Conservation (phyloP, 1,139 yeast genomes). For the Candida buenavistaensis region DNA sequence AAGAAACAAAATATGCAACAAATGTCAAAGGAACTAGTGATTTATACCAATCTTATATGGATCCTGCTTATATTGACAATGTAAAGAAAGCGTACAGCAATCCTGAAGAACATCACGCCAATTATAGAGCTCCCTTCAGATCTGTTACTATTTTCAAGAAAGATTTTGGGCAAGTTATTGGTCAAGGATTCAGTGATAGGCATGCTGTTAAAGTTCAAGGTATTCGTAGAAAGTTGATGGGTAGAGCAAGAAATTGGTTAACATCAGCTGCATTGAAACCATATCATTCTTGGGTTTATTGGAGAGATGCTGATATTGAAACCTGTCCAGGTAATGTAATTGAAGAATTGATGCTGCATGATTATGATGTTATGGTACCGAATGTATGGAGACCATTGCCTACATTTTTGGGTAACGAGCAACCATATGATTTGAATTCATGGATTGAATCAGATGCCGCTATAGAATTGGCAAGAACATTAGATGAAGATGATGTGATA, state of each 20-base stretch:
- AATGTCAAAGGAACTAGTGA: slow-evolving; percentile 54
- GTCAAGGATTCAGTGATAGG: slow-evolving; percentile 87
- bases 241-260: slow-evolving; percentile 87
- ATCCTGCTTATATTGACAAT: slow-evolving; percentile 56
- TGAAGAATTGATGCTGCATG: slow-evolving; percentile 72
- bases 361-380: slow-evolving; percentile 83
- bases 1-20: slow-evolving; percentile 26
- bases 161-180: slow-evolving; percentile 82
- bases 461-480: slow-evolving; percentile 59
- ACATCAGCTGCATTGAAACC: slow-evolving; percentile 75
- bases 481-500: slow-evolving; percentile 81
- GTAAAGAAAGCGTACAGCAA: slow-evolving; percentile 59
- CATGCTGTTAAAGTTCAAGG: slow-evolving; percentile 92
- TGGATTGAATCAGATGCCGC: slow-evolving; percentile 84
- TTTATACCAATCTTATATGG: slow-evolving; percentile 69
- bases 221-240: slow-evolving; percentile 83
- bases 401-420: slow-evolving; percentile 71
- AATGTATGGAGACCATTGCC: slow-evolving; percentile 91
- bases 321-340: slow-evolving; percentile 78
- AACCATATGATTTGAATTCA: slow-evolving; percentile 83
- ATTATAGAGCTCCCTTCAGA: slow-evolving; percentile 71
- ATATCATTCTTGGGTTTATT: slow-evolving; percentile 90
- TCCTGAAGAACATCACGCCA: slow-evolving; percentile 56
- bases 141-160: slow-evolving; percentile 74
- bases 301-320: slow-evolving; percentile 92